Evolutionary conservation across 73 alveolate species (phyloP).

Genomic region (Tetrahymena thermophila): DNA sequence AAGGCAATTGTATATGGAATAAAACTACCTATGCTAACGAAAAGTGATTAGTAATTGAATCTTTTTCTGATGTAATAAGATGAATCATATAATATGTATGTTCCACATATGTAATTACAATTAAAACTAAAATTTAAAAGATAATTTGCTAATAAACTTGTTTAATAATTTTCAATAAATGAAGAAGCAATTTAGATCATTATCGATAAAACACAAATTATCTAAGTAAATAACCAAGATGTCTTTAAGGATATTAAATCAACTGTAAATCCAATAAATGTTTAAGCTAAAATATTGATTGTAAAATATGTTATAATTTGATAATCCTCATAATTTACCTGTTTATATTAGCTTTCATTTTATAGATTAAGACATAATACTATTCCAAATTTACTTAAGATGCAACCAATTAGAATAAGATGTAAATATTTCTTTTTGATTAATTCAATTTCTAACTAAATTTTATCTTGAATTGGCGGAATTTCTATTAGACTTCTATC

Average conservation of each 20-base stretch:
- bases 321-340: no score
- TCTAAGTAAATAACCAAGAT: neutral
- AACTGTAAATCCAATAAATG: neutral
- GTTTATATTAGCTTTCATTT: no score
- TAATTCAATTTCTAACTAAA: neutral
- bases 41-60: neutral
- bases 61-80: neutral
- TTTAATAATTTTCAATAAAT: neutral
- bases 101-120: neutral
- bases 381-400: neutral
- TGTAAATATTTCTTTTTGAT: neutral
- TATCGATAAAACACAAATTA: neutral
- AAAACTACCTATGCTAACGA: neutral
- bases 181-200: neutral
- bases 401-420: neutral
- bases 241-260: neutral
- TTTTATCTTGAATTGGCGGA: neutral
- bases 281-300: neutral
- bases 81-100: neutral
- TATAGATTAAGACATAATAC: neutral
- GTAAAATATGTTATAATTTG: neutral
- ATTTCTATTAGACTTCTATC: neutral
- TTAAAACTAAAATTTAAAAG: neutral
- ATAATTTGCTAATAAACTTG: neutral
- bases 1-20: neutral